These are phyloP conservation scores for Wickerhamomyces subpelliculosus DNA, from an alignment of 805 yeast genomes.

Conservation along the genomic window DNA sequence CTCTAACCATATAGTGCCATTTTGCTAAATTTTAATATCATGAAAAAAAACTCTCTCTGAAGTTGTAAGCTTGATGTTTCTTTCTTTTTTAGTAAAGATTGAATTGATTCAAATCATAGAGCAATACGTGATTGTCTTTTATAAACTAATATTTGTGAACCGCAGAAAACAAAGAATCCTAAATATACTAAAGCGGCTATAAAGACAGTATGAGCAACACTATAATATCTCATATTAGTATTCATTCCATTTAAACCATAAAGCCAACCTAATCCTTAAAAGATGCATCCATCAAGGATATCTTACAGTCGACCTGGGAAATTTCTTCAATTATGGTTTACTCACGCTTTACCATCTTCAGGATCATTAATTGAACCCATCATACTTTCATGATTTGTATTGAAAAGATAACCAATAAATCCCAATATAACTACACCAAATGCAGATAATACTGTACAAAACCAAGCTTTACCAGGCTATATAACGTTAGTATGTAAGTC, in stretches of 20 bases:
- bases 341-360: constrained; percentile 74
- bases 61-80: too few relatives aligned
- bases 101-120: constrained; percentile 17
- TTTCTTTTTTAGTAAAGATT: background rate
- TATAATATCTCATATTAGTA: constrained; percentile 13
- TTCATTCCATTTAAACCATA: too few relatives aligned
- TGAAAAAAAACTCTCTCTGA: too few relatives aligned
- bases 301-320: too few relatives aligned
- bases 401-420: constrained; percentile 77
- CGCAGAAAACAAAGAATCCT: constrained; percentile 81
- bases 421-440: constrained; percentile 86
- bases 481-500: constrained; percentile 1
- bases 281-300: too few relatives aligned
- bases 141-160: constrained; percentile 66
- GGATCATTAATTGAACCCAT: constrained; percentile 91
- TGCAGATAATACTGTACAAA: constrained; percentile 87
- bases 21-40: too few relatives aligned
- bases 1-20: too few relatives aligned
- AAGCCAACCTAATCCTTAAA: too few relatives aligned
- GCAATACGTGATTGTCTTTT: constrained; percentile 63
- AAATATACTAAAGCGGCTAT: constrained; percentile 83
- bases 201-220: constrained; percentile 84
- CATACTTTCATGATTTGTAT: constrained; percentile 79
- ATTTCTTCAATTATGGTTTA: too few relatives aligned
- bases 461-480: constrained; percentile 84